Conservation (phyloP, 2,329 filamentous ascomycete genomes). For the Botrytis tulipae region DNA sequence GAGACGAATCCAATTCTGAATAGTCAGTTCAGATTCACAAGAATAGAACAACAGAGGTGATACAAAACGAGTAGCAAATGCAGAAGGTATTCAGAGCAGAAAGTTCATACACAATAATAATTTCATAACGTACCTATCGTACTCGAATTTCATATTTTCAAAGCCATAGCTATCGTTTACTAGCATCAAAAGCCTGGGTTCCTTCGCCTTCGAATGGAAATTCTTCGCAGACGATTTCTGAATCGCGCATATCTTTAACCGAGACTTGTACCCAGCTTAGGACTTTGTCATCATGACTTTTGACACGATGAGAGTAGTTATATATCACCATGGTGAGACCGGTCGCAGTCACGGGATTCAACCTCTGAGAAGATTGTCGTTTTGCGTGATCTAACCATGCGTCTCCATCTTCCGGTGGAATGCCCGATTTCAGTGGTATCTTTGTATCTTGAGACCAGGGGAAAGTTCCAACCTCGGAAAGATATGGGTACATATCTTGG, state of each 20-base stretch:
- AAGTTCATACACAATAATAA: not conserved
- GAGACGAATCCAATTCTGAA: not conserved
- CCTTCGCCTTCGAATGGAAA: not conserved
- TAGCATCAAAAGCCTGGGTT: not conserved
- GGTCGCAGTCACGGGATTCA: not conserved
- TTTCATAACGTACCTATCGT: not conserved
- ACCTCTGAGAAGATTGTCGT: not conserved
- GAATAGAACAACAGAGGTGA: not conserved
- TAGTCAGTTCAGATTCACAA: not conserved
- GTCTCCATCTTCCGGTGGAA: not conserved
- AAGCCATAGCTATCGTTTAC: not conserved
- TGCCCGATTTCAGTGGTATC: not conserved
- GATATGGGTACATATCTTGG: not conserved
- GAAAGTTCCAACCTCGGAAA: not conserved
- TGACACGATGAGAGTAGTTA: not conserved
- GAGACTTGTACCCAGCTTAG: not conserved
- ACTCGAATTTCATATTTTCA: not conserved
- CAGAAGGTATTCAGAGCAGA: not conserved
- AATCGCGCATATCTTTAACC: not conserved
- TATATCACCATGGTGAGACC: not conserved
- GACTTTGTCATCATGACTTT: not conserved
- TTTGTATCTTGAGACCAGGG: not conserved
- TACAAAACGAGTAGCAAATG: not conserved
- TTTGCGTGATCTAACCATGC: not conserved
- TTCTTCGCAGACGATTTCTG: not conserved